Conservation (phyloP, 2,329 filamentous ascomycete genomes). For the Pyricularia sp. region DNA sequence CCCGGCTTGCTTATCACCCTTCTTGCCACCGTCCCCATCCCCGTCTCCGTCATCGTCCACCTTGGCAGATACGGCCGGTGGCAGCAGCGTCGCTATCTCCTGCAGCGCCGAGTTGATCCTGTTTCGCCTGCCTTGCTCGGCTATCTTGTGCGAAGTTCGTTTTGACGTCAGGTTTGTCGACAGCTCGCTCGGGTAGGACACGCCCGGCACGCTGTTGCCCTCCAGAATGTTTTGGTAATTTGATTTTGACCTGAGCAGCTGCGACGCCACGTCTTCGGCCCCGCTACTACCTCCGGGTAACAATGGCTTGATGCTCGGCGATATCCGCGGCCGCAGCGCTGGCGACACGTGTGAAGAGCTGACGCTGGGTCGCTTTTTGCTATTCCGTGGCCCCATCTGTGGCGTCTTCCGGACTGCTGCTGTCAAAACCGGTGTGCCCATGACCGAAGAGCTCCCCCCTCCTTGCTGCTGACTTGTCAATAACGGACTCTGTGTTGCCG, state of each 20-base stretch:
- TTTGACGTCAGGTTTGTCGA: conserved; percentile 93
- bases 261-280: conserved; percentile 48
- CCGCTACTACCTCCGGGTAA: conserved; percentile 46
- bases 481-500: conserved; percentile 56
- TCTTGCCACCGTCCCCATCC: conserved; percentile 30
- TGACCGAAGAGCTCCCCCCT: conserved; percentile 6
- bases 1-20: conserved; percentile 23
- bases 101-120: conserved; percentile 89
- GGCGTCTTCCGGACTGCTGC: conserved; percentile 33
- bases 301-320: conserved; percentile 85
- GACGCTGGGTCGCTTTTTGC: conserved; percentile 58
- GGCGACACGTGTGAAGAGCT: conserved; percentile 71
- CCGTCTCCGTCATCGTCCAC: conserved; percentile 26
- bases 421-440: conserved; percentile 16
- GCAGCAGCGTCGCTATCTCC: conserved; percentile 81
- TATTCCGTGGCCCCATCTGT: conserved; percentile 39
- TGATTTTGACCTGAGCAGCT: conserved; percentile 81
- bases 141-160: conserved; percentile 93
- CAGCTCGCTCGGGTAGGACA: conserved; percentile 79
- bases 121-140: conserved; percentile 89
- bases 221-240: conserved; percentile 98
- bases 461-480: conserved; percentile 34
- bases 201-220: conserved; percentile 78
- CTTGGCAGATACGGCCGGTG: conserved; percentile 21
- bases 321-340: conserved; percentile 77